These are phyloP conservation scores for Eleusine indica DNA, from an alignment of 176 grass and related monocot genomes.

Conservation along the genomic window DNA sequence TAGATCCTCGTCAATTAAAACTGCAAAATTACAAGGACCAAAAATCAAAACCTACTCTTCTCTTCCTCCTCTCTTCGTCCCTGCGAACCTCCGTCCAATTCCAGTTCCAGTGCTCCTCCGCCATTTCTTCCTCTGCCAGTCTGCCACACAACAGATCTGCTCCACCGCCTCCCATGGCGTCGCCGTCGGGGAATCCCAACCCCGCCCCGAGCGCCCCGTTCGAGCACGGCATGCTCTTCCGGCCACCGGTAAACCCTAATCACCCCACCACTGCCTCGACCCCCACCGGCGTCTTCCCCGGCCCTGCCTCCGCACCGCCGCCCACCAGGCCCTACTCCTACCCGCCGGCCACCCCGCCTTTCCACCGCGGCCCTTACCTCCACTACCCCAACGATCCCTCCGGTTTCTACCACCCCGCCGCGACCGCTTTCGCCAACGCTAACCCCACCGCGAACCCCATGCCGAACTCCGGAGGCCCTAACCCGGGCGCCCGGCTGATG, in stretches of 20 bases:
- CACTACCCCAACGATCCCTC: conserved; percentile 51
- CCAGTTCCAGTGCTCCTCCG: not conserved
- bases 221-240: conserved; percentile 56
- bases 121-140: not conserved
- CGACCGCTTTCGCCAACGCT: conserved; percentile 37
- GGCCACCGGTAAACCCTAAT: conserved; percentile 55
- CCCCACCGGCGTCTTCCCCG: conserved; percentile 42
- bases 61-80: not conserved
- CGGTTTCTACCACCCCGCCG: conserved; percentile 39
- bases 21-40: not conserved
- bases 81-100: not conserved
- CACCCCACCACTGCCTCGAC: conserved; percentile 32
- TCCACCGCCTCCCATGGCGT: conserved; percentile 56
- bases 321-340: conserved; percentile 56
- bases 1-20: not conserved
- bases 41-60: not conserved
- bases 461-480: conserved; percentile 45
- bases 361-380: conserved; percentile 57
- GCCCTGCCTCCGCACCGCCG: conserved; percentile 18
- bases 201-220: conserved; percentile 39
- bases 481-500: conserved; percentile 74
- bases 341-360: conserved; percentile 59
- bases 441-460: conserved; percentile 44
- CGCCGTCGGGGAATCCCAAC: conserved; percentile 65
- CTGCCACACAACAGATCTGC: conserved; percentile 19